Conservation (phyloP, 495 filamentous ascomycete genomes). For the Penicillium mononematosum region DNA sequence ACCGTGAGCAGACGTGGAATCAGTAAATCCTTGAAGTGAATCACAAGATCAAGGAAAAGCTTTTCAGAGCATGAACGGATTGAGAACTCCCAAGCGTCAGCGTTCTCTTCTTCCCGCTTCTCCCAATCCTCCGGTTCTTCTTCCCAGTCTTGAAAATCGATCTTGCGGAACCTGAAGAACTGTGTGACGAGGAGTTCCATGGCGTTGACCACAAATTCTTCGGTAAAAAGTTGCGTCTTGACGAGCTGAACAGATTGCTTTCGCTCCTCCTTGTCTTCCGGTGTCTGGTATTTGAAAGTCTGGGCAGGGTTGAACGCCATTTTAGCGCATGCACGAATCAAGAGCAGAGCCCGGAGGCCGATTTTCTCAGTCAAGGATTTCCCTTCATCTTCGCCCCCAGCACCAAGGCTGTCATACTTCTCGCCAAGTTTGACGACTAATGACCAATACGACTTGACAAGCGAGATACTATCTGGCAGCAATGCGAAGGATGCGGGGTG, state of each 20-base stretch:
- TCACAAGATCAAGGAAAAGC: constrained; percentile 86
- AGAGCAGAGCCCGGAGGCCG: constrained; percentile 73
- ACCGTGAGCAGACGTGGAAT: constrained; percentile 73
- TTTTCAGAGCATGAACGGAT: constrained; percentile 90
- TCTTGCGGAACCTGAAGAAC: constrained; percentile 83
- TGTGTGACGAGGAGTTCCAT: constrained; percentile 80
- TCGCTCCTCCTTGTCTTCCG: constrained; percentile 68
- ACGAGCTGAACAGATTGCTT: constrained; percentile 61
- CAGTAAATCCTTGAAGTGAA: constrained; percentile 77
- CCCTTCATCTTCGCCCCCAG: constrained; percentile 50
- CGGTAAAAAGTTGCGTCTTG: constrained; percentile 69
- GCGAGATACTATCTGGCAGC: constrained; percentile 70
- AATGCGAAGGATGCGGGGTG: constrained; percentile 79
- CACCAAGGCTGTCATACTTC: constrained; percentile 54
- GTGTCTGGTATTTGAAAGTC: constrained; percentile 75
- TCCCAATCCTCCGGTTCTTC: constrained; percentile 94
- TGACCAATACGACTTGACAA: constrained; percentile 80
- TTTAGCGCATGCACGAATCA: constrained; percentile 79
- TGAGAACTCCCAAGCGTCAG: constrained; percentile 82
- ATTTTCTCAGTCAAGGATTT: constrained; percentile 69
- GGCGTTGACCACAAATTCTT: constrained; percentile 70
- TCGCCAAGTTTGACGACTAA: constrained; percentile 74
- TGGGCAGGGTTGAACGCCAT: constrained; percentile 78
- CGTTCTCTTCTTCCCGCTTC: constrained; percentile 71
- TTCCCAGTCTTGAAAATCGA: constrained; percentile 86